Percentiles rank a stretch among this genome's conserved stretches.
Conservation (phyloP, 2,329 filamentous ascomycete genomes). For the Penicillium sp. region DNA sequence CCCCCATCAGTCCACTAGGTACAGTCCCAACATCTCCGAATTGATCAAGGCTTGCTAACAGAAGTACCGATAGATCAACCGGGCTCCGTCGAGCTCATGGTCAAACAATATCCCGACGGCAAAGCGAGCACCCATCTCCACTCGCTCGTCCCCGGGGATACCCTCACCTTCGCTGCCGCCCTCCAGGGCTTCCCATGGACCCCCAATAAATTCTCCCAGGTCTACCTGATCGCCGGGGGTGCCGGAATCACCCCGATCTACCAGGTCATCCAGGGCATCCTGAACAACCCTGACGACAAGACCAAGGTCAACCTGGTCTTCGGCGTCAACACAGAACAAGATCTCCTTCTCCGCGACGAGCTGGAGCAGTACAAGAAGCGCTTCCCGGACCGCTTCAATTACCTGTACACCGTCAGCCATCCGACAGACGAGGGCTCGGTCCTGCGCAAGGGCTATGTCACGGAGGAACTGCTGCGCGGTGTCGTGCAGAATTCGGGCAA, state of each 20-base stretch:
- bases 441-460: conserved; percentile 57
- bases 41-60: conserved; percentile 8
- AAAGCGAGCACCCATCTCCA: conserved; percentile 66
- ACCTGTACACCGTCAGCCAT: conserved; percentile 56
- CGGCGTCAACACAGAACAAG: conserved; percentile 63
- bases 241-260: conserved; percentile 71
- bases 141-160: conserved; percentile 60
- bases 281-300: conserved; percentile 59
- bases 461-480: conserved; percentile 54
- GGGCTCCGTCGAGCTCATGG: conserved; percentile 61
- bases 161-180: conserved; percentile 56
- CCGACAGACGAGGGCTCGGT: conserved; percentile 38
- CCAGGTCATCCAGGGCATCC: conserved; percentile 61
- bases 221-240: conserved; percentile 68
- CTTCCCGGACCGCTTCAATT: conserved; percentile 56
- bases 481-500: conserved; percentile 43
- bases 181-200: conserved; percentile 57
- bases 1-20: conserved; percentile 58
- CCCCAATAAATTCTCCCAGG: conserved; percentile 47
- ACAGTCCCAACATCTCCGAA: conserved; percentile 13
- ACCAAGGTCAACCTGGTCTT: conserved; percentile 65
- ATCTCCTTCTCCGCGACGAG: conserved; percentile 59
- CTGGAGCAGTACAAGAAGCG: conserved; percentile 51
- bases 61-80: conserved; percentile 49
- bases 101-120: conserved; percentile 67